Conservation (phyloP, 441 rosid genomes). For the Adansonia rubrostipa region DNA sequence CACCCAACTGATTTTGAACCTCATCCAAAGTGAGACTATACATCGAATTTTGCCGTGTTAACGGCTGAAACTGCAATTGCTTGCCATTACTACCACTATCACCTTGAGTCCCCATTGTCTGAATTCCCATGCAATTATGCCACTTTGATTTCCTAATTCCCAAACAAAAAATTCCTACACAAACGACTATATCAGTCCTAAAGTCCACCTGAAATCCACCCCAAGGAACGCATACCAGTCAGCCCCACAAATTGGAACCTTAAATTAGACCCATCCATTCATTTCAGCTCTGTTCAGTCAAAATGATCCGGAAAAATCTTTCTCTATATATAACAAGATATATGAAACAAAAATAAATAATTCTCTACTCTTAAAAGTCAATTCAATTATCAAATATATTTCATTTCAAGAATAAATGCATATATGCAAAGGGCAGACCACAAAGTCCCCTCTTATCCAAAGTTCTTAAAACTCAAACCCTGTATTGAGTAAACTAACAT, state of each 20-base stretch:
- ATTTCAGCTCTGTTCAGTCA: constrained; percentile 21
- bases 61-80: constrained; percentile 47
- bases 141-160: constrained; percentile 29
- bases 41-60: constrained; percentile 58
- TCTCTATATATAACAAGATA: constrained; percentile 8
- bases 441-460: background rate
- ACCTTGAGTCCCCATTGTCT: constrained; percentile 62
- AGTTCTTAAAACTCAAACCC: constrained; percentile 29
- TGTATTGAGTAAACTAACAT: background rate
- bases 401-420: constrained; percentile 11
- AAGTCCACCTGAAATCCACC: constrained; percentile 19
- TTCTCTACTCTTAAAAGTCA: background rate
- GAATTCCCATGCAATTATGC: constrained; percentile 50
- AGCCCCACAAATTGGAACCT: constrained; percentile 26
- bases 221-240: constrained; percentile 15
- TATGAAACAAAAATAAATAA: background rate
- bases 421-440: constrained; percentile 3
- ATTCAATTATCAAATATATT: constrained; percentile 1
- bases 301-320: constrained; percentile 24
- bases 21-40: constrained; percentile 77
- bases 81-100: constrained; percentile 45
- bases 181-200: constrained; percentile 14
- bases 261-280: constrained; percentile 23
- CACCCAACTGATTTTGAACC: constrained; percentile 73
- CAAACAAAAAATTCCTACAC: constrained; percentile 15